Evolutionary conservation across 73 alveolate species (phyloP).

Genomic region (Paramecium sexaurelia): DNA sequence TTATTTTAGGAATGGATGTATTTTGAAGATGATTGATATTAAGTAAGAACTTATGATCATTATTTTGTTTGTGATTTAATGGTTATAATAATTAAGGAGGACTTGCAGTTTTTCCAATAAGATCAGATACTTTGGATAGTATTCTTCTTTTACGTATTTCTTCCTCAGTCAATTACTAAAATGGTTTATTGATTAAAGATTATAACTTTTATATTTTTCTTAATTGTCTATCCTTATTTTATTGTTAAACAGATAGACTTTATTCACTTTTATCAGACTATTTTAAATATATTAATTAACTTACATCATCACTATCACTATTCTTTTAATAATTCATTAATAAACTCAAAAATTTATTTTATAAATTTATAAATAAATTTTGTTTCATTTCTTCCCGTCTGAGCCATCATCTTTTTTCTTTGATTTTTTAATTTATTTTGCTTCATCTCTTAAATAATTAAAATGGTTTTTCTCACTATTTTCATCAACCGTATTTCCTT

Average conservation of each 20-base stretch:
- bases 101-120: not conserved
- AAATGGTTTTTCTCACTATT: conserved; percentile 51
- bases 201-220: not conserved
- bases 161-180: not conserved
- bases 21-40: not conserved
- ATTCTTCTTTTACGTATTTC: not conserved
- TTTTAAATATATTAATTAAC: not conserved
- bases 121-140: not conserved
- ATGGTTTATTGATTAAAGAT: conserved; percentile 8
- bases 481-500: conserved; percentile 46
- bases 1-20: not conserved
- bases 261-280: not conserved
- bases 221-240: not conserved
- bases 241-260: not conserved
- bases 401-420: not conserved
- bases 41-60: not conserved
- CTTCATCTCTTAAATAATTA: conserved; percentile 51
- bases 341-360: not conserved
- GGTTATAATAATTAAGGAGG: not conserved
- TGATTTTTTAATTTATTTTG: conserved; percentile 4
- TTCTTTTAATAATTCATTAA: not conserved
- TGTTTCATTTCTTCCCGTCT: not conserved
- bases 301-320: not conserved
- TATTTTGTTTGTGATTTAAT: not conserved
- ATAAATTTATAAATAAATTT: not conserved